These are phyloP conservation scores for Wickerhamiella allomyrinae DNA, from an alignment of 805 yeast species.

Conservation along the genomic window DNA sequence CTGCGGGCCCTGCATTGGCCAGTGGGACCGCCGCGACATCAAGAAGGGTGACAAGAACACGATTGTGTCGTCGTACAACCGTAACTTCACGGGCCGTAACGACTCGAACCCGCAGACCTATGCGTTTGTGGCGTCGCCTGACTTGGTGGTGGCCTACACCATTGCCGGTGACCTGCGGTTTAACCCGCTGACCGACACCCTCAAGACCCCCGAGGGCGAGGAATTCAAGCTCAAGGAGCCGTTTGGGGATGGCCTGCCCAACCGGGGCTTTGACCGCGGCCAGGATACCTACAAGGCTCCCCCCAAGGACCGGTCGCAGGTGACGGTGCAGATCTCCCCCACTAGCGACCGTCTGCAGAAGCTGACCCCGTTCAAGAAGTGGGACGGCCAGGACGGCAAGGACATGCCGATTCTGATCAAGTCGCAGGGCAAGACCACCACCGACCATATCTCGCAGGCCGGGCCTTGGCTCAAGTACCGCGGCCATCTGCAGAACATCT, in stretches of 20 bases:
- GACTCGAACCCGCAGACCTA: constrained; percentile 97
- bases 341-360: constrained; percentile 90
- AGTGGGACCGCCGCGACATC: constrained; percentile 93
- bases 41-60: constrained; percentile 93
- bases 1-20: constrained; percentile 99
- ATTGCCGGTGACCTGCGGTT: constrained; percentile 92
- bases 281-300: constrained; percentile 94
- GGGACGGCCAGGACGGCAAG: constrained; percentile 91
- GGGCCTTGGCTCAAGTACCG: constrained; percentile 99
- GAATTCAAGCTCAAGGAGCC: constrained; percentile 84
- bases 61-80: constrained; percentile 92
- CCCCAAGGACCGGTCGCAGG: constrained; percentile 68
- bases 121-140: constrained; percentile 96
- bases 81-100: constrained; percentile 95
- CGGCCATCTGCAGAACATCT: constrained; percentile 97
- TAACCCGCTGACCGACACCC: constrained; percentile 87
- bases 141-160: constrained; percentile 87
- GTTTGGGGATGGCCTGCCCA: constrained; percentile 79
- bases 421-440: constrained; percentile 94
- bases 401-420: constrained; percentile 89
- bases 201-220: constrained; percentile 77
- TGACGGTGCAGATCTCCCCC: constrained; percentile 69
- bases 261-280: constrained; percentile 83
- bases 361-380: constrained; percentile 83
- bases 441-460: constrained; percentile 99